Evolutionary conservation across 2,329 filamentous ascomycete species (phyloP).

Genomic region (Fonsecaea erecta): DNA sequence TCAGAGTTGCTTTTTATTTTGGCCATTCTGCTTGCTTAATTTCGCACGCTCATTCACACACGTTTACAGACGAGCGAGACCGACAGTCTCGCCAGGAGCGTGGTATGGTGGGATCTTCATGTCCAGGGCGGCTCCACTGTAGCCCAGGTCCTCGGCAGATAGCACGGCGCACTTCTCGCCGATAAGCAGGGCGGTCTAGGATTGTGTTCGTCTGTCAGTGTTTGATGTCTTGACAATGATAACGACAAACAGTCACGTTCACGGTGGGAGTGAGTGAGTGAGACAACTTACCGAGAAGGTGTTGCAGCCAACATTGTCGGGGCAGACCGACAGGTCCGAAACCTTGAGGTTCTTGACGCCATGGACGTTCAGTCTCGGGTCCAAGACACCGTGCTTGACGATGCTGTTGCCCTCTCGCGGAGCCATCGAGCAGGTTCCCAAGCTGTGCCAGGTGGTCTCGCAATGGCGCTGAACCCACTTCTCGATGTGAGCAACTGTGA

Average conservation of each 20-base stretch:
- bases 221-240: no score
- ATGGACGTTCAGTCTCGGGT: conserved; percentile 77
- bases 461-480: conserved; percentile 74
- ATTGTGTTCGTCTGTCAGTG: conserved; percentile 47
- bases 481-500: conserved; percentile 61
- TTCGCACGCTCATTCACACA: not conserved
- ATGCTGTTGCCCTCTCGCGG: conserved; percentile 77
- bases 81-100: conserved; percentile 43
- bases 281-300: conserved; percentile 54
- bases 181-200: conserved; percentile 70
- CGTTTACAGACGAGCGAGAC: conserved; percentile 42
- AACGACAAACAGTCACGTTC: not conserved
- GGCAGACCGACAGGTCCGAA: conserved; percentile 75
- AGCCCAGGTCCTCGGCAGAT: conserved; percentile 73
- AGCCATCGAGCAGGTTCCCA: conserved; percentile 76
- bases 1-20: not conserved
- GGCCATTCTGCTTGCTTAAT: not conserved
- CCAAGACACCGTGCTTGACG: conserved; percentile 77
- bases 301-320: conserved; percentile 76
- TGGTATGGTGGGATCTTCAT: conserved; percentile 75
- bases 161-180: conserved; percentile 75
- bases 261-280: not conserved
- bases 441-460: conserved; percentile 74
- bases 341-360: conserved; percentile 78
- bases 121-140: conserved; percentile 71